Conservation (phyloP, 208 protist genomes). For the Trypanosomatidae sp. region DNA sequence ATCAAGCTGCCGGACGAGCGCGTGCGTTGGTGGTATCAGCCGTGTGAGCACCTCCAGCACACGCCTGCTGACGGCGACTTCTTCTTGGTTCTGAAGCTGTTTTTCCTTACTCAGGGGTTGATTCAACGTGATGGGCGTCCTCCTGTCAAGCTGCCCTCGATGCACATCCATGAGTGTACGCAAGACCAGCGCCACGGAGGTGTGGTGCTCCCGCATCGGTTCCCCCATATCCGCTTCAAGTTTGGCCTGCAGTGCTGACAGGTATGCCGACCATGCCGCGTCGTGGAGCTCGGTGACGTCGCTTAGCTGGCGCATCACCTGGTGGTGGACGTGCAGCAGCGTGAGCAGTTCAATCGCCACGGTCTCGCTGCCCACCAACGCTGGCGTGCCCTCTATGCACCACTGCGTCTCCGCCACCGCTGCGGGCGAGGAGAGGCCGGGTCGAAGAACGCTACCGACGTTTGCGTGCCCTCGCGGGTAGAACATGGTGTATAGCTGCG, state of each 20-base stretch:
- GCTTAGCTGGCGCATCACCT: not conserved
- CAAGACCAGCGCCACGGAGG: conserved; percentile 12
- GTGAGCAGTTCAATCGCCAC: conserved; percentile 12
- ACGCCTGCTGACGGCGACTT: conserved; percentile 1
- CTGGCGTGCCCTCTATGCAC: not conserved
- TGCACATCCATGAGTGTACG: conserved; percentile 14
- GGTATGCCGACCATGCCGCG: conserved; percentile 7
- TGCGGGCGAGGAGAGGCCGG: not conserved
- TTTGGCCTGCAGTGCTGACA: conserved; percentile 8
- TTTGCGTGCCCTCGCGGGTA: conserved; percentile 8
- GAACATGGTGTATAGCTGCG: conserved; percentile 30
- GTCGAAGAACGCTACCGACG: not conserved
- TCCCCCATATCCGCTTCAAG: conserved; percentile 2
- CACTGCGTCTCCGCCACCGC: not conserved
- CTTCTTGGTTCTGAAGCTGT: conserved; percentile 1
- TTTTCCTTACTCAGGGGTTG: not conserved
- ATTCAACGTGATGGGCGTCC: not conserved
- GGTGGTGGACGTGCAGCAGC: conserved; percentile 18
- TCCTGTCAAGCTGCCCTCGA: conserved; percentile 9
- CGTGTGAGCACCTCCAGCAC: conserved; percentile 13
- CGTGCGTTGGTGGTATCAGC: conserved; percentile 6
- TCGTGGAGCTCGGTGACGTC: not conserved
- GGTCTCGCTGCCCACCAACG: conserved; percentile 3
- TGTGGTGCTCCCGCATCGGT: not conserved
- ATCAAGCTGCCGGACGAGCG: not conserved